Evolutionary conservation across 2,329 filamentous ascomycete species (phyloP).

Genomic region (Penicillium oxalicum): DNA sequence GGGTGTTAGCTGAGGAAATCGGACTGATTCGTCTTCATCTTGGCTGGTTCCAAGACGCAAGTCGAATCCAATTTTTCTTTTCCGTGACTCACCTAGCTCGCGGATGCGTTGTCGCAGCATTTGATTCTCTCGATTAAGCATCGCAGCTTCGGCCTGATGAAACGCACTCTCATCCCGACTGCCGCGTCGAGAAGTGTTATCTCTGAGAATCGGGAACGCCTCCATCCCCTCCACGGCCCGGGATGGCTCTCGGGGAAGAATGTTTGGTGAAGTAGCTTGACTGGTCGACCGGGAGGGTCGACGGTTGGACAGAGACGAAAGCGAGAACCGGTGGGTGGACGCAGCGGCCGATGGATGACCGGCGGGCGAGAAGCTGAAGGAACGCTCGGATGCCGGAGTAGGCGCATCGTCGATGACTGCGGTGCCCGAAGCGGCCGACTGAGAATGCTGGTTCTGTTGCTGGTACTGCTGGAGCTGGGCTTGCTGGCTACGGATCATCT

Average conservation of each 20-base stretch:
- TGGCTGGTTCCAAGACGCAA: too few species aligned
- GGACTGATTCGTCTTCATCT: too few species aligned
- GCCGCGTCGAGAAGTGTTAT: slow-evolving; percentile 29
- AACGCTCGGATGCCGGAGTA: slow-evolving; percentile 40
- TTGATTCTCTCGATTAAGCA: slow-evolving; percentile 44
- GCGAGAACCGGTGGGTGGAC: slow-evolving; percentile 29
- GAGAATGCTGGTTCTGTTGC: slow-evolving; percentile 29
- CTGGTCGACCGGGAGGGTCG: slow-evolving; percentile 32
- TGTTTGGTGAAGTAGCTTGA: slow-evolving; percentile 33
- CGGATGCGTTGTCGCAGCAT: slow-evolving; percentile 44
- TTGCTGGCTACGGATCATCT: slow-evolving; percentile 46
- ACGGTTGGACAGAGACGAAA: slow-evolving; percentile 32
- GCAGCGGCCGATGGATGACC: slow-evolving; percentile 21
- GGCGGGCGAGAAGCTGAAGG: slow-evolving; percentile 33
- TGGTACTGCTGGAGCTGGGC: slow-evolving; percentile 39
- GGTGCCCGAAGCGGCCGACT: slow-evolving; percentile 22
- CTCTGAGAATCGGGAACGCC: slow-evolving; percentile 22
- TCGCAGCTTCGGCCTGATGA: slow-evolving; percentile 45
- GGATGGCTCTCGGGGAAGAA: slow-evolving; percentile 28
- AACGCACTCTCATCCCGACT: slow-evolving; percentile 44
- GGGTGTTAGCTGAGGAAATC: not conserved
- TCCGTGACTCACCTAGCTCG: slow-evolving; percentile 38
- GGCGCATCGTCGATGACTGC: slow-evolving; percentile 40
- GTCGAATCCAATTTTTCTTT: not conserved
- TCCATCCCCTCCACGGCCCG: slow-evolving; percentile 23